These are phyloP conservation scores for Elsinoe ampelina DNA, from an alignment of 2,329 filamentous ascomycete species.

Conservation along the genomic window DNA sequence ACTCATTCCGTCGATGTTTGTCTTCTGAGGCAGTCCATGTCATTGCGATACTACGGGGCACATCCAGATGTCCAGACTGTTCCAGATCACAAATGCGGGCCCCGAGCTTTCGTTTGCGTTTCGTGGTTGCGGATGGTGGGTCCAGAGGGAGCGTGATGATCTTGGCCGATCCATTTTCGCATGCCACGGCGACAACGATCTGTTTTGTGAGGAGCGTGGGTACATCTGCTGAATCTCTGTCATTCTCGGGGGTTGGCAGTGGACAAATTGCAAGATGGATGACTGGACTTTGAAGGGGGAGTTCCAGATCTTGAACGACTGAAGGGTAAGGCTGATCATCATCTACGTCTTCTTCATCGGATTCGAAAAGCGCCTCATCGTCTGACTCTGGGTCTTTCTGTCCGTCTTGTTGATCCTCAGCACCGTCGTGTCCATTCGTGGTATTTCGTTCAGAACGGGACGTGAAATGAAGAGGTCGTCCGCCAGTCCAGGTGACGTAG, in stretches of 20 bases:
- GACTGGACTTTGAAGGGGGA: constrained; percentile 45
- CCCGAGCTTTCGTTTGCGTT: constrained; percentile 28
- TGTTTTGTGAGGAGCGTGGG: constrained; percentile 32
- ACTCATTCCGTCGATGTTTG: constrained; percentile 25
- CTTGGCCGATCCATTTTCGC: constrained; percentile 47
- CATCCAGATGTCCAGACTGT: constrained; percentile 41
- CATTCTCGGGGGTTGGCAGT: constrained; percentile 21
- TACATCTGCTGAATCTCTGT: neutral
- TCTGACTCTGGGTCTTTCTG: constrained; percentile 36
- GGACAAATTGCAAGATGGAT: constrained; percentile 44
- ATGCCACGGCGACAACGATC: constrained; percentile 47
- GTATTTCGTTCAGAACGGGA: constrained; percentile 21
- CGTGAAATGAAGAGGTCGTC: constrained; percentile 33
- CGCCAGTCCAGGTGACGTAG: constrained; percentile 52
- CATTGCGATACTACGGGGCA: constrained; percentile 43
- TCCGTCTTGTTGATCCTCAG: neutral
- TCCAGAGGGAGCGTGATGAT: constrained; percentile 46
- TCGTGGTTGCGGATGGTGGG: constrained; percentile 39
- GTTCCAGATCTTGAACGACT: constrained; percentile 46
- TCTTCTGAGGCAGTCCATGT: constrained; percentile 37
- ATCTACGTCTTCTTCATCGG: constrained; percentile 50
- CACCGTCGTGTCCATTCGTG: constrained; percentile 20
- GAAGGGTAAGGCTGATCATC: constrained; percentile 45
- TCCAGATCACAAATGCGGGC: constrained; percentile 41
- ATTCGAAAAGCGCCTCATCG: constrained; percentile 39